These are phyloP conservation scores for Nemania sp. DNA, from an alignment of 2,329 filamentous ascomycete genomes.

Conservation along the genomic window DNA sequence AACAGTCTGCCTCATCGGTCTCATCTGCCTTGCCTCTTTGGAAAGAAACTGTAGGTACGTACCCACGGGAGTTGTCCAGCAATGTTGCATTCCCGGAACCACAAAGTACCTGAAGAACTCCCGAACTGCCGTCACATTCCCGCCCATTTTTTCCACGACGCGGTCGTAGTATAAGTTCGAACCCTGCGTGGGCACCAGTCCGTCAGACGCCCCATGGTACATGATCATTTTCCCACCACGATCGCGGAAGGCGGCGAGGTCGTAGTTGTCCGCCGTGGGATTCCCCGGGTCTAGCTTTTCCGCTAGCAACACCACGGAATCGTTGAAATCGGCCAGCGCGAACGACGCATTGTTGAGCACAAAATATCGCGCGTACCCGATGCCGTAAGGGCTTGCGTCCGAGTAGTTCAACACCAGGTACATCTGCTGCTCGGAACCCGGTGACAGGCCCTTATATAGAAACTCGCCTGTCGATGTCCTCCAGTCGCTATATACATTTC, in stretches of 20 bases:
- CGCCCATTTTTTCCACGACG: conserved; percentile 36
- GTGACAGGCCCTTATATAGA: conserved; percentile 50
- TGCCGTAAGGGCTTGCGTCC: conserved; percentile 41
- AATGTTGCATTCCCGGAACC: conserved; percentile 60
- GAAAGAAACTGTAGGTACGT: neutral
- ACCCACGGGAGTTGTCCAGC: conserved; percentile 38
- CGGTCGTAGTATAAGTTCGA: conserved; percentile 43
- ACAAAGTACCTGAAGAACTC: conserved; percentile 58
- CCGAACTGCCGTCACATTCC: conserved; percentile 43
- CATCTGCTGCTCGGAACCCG: conserved; percentile 51
- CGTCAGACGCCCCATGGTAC: conserved; percentile 52
- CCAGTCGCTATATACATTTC: conserved; percentile 41
- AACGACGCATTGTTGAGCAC: conserved; percentile 47
- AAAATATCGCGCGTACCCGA: conserved; percentile 46
- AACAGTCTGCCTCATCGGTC: no score
- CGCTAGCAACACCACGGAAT: conserved; percentile 40
- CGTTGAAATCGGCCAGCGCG: conserved; percentile 41
- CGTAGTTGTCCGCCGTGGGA: conserved; percentile 45
- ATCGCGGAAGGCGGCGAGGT: conserved; percentile 45
- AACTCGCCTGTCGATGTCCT: conserved; percentile 39
- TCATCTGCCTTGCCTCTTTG: neutral
- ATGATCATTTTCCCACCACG: conserved; percentile 51
- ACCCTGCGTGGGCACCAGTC: conserved; percentile 46
- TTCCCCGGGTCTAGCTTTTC: conserved; percentile 45
- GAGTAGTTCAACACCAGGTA: conserved; percentile 40